A percentile compares a stretch with the other conserved stretches of the same genome.
These are phyloP conservation scores for Candida pseudoglaebosa DNA, from an alignment of 805 yeast genomes.

Conservation along the genomic window DNA sequence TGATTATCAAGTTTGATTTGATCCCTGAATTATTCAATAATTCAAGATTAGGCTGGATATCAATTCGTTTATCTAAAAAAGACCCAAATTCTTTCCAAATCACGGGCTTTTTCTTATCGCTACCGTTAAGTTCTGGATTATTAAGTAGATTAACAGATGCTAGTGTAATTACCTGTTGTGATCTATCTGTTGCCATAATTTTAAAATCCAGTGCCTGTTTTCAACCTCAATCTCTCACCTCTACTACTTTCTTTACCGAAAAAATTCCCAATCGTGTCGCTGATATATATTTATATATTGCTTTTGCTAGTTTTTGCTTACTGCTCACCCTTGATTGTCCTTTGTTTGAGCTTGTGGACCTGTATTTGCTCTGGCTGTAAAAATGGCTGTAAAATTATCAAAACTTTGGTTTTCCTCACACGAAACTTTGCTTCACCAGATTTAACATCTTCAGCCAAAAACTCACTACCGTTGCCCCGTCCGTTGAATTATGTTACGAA, in stretches of 20 bases:
- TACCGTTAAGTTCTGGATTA: constrained; percentile 11
- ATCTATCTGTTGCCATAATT: constrained; percentile 9
- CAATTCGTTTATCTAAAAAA: constrained; percentile 37
- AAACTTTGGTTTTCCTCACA: constrained; percentile 1
- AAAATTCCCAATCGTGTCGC: too few species aligned
- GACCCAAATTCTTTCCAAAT: constrained; percentile 45
- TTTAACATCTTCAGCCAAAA: too few species aligned
- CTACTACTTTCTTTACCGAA: neutral
- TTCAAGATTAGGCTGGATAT: constrained; percentile 18
- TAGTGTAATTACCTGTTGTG: constrained; percentile 19
- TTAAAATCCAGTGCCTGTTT: neutral
- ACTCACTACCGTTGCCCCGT: too few species aligned
- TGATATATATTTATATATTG: too few species aligned
- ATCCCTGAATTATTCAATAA: constrained; percentile 4
- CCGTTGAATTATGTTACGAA: constrained; percentile 54
- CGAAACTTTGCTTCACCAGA: too few species aligned
- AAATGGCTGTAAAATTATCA: neutral
- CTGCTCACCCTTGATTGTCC: neutral
- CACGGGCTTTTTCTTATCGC: constrained; percentile 20
- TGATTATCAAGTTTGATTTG: constrained; percentile 18
- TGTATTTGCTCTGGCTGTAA: neutral
- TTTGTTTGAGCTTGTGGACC: too few species aligned
- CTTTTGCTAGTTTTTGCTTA: neutral
- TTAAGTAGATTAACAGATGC: constrained; percentile 23
- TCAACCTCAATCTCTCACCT: neutral